These are phyloP conservation scores for Epichloe amarillans DNA, from an alignment of 2,329 filamentous ascomycete species.

Conservation along the genomic window DNA sequence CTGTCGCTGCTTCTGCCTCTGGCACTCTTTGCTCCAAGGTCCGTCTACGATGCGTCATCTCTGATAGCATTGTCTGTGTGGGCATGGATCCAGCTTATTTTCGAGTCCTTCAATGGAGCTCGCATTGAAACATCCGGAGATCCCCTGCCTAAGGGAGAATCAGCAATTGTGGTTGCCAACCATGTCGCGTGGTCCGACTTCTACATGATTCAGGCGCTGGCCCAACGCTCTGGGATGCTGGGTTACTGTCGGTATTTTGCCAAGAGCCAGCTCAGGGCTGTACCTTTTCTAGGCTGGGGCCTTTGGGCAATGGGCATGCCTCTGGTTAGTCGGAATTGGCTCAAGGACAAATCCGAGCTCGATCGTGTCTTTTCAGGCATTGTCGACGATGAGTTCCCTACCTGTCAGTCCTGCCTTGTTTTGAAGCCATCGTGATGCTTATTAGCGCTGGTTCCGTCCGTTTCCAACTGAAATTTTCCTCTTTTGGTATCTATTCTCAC, in stretches of 20 bases:
- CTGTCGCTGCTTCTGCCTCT: slow-evolving; percentile 36
- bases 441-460: not conserved
- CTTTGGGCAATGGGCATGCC: slow-evolving; percentile 54
- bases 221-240: slow-evolving; percentile 41
- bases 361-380: slow-evolving; percentile 43
- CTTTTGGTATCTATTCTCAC: not conserved
- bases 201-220: slow-evolving; percentile 49
- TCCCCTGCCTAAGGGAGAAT: slow-evolving; percentile 37
- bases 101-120: slow-evolving; percentile 39
- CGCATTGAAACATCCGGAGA: slow-evolving; percentile 40
- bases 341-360: slow-evolving; percentile 40
- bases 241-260: slow-evolving; percentile 49
- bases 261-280: slow-evolving; percentile 43
- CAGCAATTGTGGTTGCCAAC: slow-evolving; percentile 46
- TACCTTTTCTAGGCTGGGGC: slow-evolving; percentile 51
- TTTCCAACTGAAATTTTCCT: too few relatives aligned
- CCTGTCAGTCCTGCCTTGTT: slow-evolving; percentile 31
- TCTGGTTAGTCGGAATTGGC: slow-evolving; percentile 47
- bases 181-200: slow-evolving; percentile 51
- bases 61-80: slow-evolving; percentile 39
- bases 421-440: not conserved
- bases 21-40: slow-evolving; percentile 31
- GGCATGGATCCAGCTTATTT: slow-evolving; percentile 44
- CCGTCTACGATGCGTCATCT: slow-evolving; percentile 42
- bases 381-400: slow-evolving; percentile 37